Base-by-base conservation (phyloP, 2,329 filamentous ascomycete species). In the Beauveria sp. region DNA sequence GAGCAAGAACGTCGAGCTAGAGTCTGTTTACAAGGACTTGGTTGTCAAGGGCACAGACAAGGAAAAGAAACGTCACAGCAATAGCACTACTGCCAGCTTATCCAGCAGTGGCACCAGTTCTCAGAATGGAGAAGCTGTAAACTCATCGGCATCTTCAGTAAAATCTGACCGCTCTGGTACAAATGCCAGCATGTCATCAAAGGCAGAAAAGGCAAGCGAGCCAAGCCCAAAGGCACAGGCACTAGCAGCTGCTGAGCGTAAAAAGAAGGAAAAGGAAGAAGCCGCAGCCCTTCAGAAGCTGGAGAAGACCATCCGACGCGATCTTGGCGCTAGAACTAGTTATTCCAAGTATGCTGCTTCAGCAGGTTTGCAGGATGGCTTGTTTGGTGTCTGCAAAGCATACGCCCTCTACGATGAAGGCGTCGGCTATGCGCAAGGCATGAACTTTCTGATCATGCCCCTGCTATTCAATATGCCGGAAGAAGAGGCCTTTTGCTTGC, bases 381-480 rank as follows among this genome's bases (percentile, higher is more conserved):
- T 99, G 10, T 98, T 96, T 74, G 93, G 93, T 43, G 86, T 99
- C 42, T 99, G 95, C 79, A 99, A 98, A 75, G 93, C 95, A 1
- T 99, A 99, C 75, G 95, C 95, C 16, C 80, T 99, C 34, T 98
- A 93, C 68, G 95, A 99, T 70, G 92, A 96, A 70, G 89, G 82
- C 8, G 95, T 99, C 42, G 93, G 95, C 38, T 99, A 99, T 73
- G 93, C 96, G 0, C 95, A 99, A 74, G 95, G 95, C 71, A 97
- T 99, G 90, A 99, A 98, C 72, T 99, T 99, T 70, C 85, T 99
- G 63, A 90, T 92, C 54, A 98, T 98, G 92, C 95, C 96, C 26
- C 75, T 99, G 20, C 79, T 99, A 1, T 97, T 99, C 77, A 98
- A 97, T 72, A 96, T 98, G 93, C 90, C 93, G 2, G 93, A 98